phyloP scores from a whole-genome alignment of 176 grass and related monocot genomes.

The Raddia guianensis region DNA sequence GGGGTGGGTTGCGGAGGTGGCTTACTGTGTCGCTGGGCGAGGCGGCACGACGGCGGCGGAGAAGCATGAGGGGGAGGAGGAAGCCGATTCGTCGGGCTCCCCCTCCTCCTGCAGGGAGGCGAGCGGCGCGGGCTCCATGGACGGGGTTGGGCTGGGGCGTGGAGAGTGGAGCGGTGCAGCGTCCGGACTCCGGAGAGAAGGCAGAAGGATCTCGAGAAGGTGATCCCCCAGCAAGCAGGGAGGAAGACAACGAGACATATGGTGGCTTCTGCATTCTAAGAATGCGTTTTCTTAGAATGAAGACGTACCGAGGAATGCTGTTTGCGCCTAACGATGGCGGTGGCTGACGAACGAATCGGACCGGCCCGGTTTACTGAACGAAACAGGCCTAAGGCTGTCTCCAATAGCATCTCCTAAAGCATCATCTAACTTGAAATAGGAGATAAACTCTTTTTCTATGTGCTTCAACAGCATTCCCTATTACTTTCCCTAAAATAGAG shows the following conservation, averaged over 20 bases:
- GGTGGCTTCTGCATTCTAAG: no score
- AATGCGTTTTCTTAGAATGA: background rate
- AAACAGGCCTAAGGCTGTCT: no score
- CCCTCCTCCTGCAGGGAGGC: constrained; percentile 63
- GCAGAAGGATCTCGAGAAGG: background rate
- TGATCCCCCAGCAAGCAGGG: background rate
- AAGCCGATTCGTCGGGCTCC: constrained; percentile 29
- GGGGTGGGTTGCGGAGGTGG: background rate
- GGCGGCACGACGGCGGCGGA: constrained; percentile 66
- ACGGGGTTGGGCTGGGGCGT: background rate
- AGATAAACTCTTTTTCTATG: no score
- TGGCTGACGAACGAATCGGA: no score
- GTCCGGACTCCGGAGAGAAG: background rate
- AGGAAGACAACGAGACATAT: background rate
- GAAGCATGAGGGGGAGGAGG: constrained; percentile 63
- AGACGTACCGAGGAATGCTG: no score
- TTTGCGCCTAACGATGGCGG: no score
- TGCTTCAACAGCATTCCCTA: no score
- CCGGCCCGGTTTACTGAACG: no score
- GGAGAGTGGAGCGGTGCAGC: background rate
- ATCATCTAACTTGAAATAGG: no score
- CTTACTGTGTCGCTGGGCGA: constrained; percentile 88
- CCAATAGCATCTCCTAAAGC: no score
- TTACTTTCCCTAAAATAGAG: no score
- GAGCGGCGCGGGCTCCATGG: constrained; percentile 73